Evolutionary conservation across 2,329 filamentous ascomycete genomes (phyloP), one percentile per base, ranked within the genome.

Genomic region (Sphaerulina populicola): DNA sequence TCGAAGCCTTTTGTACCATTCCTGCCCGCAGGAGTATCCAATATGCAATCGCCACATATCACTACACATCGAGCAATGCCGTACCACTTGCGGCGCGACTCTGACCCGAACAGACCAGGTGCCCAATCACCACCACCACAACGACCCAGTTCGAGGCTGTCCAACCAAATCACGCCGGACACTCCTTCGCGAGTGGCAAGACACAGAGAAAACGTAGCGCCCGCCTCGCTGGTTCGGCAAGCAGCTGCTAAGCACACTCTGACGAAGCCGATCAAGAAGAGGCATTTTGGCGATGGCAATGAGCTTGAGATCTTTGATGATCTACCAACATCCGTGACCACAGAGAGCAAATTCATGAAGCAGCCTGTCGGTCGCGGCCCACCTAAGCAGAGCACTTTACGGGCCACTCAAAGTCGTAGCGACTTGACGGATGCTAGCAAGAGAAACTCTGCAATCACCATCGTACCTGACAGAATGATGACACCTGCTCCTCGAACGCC

Each of bases 281-380:
- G 82, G 41, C 81, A 87, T 62, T 98, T 94, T 71, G 93, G 93
- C 10, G 88, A 96, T 67, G 93, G 93, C 12, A 86, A 85, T 54
- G 93, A 98, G 69, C 76, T 98, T 31, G 91, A 97, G 60, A 82
- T 79, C 2, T 97, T 98, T 66, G 93, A 98, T 66, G 93, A 98
- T 69, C 73, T 98, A 50, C 91, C 91, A 1, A 97, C 90, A 0
- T 96, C 90, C 12, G 81, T 78, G 10, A 81, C 85, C 54, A 78
- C 81, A 11, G 93, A 98, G 69, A 88, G 82, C 56, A 86, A 81
- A 61, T 98, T 81, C 64, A 76, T 89, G 55, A 94, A 90, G 68
- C 82, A 86, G 61, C 90, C 93, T 2, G 74, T 84, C 36, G 81
- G 79, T 42, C 78, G 79, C 48, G 82, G 84, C 15, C 79, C 78